Evolutionary conservation across 495 filamentous ascomycete genomes (phyloP).

Genomic region (Neurospora sp.): DNA sequence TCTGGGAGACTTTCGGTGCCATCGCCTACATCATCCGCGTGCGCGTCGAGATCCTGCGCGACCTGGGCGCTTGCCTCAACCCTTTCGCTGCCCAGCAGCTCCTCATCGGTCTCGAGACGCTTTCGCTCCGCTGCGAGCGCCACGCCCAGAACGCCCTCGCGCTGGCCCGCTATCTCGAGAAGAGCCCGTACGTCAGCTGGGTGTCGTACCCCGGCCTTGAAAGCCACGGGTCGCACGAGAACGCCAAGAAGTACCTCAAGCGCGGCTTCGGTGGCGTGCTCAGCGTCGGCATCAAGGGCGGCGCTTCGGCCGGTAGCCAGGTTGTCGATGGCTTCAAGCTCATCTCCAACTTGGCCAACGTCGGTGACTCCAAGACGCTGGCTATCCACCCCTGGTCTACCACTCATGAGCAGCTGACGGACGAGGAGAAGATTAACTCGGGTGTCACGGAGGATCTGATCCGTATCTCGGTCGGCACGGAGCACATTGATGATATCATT

Average conservation of each 20-base stretch:
- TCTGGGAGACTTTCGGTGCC: constrained; percentile 90
- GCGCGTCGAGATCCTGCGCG: constrained; percentile 72
- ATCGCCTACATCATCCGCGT: constrained; percentile 76
- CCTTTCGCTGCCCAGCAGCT: constrained; percentile 96
- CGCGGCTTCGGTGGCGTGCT: constrained; percentile 88
- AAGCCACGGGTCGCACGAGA: constrained; percentile 67
- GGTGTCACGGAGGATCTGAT: constrained; percentile 91
- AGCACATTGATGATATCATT: constrained; percentile 98
- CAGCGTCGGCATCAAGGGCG: constrained; percentile 89
- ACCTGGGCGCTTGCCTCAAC: constrained; percentile 76
- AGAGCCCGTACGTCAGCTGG: constrained; percentile 78
- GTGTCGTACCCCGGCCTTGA: constrained; percentile 88
- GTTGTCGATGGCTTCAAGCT: constrained; percentile 93
- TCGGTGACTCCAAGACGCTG: constrained; percentile 77
- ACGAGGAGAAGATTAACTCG: constrained; percentile 69
- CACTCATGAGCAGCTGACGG: constrained; percentile 86
- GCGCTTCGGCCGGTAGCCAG: constrained; percentile 66
- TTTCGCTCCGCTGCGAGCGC: constrained; percentile 75
- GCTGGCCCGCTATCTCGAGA: constrained; percentile 76
- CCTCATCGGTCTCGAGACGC: constrained; percentile 80
- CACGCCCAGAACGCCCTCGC: constrained; percentile 79
- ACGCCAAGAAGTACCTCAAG: constrained; percentile 83
- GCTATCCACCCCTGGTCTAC: constrained; percentile 96
- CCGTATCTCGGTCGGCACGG: constrained; percentile 91
- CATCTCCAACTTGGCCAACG: constrained; percentile 82